phyloP scores from a whole-genome alignment of 768 basidiomycete genomes.

The Candolleomyces aberdarensis region DNA sequence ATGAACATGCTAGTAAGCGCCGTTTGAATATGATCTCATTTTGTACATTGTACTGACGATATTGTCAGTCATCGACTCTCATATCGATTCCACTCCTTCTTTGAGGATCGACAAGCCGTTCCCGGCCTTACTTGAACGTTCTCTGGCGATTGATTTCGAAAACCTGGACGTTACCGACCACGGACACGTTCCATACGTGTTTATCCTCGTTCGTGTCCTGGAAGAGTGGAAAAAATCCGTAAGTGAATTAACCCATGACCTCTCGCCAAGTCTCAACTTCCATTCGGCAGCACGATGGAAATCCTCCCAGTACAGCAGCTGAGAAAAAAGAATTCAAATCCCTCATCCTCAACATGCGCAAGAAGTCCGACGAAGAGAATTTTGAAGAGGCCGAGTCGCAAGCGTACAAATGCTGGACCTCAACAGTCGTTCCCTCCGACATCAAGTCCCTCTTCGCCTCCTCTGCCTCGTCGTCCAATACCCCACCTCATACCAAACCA shows the following conservation, averaged over 20 bases:
- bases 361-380: constrained; percentile 91
- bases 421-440: constrained; percentile 61
- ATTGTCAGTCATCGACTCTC: constrained; percentile 71
- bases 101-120: constrained; percentile 90
- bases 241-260: constrained; percentile 19
- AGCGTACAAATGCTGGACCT: constrained; percentile 77
- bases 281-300: constrained; percentile 58
- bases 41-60: no score
- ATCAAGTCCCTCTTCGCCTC: constrained; percentile 55
- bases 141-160: constrained; percentile 66
- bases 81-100: constrained; percentile 70
- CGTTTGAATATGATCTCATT: neutral
- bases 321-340: constrained; percentile 83
- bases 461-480: constrained; percentile 32
- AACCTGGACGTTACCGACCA: constrained; percentile 88
- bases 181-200: constrained; percentile 85
- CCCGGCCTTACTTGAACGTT: constrained; percentile 72
- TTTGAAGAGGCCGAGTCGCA: constrained; percentile 93
- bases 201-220: constrained; percentile 80
- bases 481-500: constrained; percentile 36
- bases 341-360: constrained; percentile 54
- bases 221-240: constrained; percentile 82
- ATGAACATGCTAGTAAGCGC: constrained; percentile 77
- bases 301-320: constrained; percentile 50
- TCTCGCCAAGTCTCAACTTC: no score